Conservation (phyloP, 352 stramenopile species). For the Blastocystis sp. region DNA sequence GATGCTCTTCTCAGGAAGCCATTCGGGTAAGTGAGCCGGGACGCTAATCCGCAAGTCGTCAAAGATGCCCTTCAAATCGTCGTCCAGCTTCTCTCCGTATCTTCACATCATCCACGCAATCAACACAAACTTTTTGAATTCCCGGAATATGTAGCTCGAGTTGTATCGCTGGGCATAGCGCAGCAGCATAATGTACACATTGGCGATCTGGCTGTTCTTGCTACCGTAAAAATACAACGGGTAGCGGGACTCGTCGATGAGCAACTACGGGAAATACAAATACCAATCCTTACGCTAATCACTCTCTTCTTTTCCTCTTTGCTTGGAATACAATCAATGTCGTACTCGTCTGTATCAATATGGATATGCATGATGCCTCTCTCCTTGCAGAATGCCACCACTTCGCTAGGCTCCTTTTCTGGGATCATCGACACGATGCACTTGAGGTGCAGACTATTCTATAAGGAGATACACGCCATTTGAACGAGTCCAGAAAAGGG, state of each 20-base stretch:
- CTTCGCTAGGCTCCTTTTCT: constrained; percentile 5
- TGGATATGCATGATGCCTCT: constrained; percentile 57
- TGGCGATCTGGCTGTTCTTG: constrained; percentile 57
- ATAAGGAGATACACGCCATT: not conserved
- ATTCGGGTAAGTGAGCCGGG: not conserved
- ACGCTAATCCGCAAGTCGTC: constrained; percentile 42
- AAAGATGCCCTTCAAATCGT: constrained; percentile 65
- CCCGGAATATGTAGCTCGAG: constrained; percentile 42
- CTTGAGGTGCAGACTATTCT: constrained; percentile 47
- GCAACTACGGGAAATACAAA: not conserved
- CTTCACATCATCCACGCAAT: not conserved
- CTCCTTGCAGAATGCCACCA: constrained; percentile 51
- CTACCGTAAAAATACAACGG: constrained; percentile 59
- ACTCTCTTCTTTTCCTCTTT: constrained; percentile 64
- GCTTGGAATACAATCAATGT: constrained; percentile 65
- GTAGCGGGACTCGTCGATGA: constrained; percentile 41
- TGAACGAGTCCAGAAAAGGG: constrained; percentile 40
- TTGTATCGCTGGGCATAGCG: constrained; percentile 54
- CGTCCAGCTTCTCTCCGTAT: constrained; percentile 61
- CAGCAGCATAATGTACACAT: constrained; percentile 63
- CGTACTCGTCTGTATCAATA: constrained; percentile 67
- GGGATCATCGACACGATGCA: constrained; percentile 65
- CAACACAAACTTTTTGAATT: constrained; percentile 22
- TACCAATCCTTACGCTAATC: not conserved
- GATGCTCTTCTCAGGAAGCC: constrained; percentile 28